Percentiles rank a stretch among this genome's conserved stretches.
These are phyloP conservation scores for Penicillium hesseltinei DNA, from an alignment of 2,329 filamentous ascomycete genomes.

Conservation along the genomic window DNA sequence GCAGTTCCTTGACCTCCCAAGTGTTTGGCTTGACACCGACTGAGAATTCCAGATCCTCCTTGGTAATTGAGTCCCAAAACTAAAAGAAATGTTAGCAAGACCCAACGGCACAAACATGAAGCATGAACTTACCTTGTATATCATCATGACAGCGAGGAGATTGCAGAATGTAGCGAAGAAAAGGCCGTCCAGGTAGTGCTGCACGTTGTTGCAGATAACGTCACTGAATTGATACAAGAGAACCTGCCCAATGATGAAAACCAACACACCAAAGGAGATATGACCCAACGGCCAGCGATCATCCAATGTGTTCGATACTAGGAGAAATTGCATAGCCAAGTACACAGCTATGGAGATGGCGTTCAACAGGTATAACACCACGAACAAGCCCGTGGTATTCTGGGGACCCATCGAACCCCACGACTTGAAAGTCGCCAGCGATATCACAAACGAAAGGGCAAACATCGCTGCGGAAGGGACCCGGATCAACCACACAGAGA, in stretches of 20 bases:
- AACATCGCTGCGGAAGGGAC: conserved; percentile 78
- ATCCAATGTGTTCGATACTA: conserved; percentile 85
- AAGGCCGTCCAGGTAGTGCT: conserved; percentile 90
- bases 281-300: conserved; percentile 95
- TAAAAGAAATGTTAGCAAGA: conserved; percentile 44
- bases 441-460: conserved; percentile 79
- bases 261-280: conserved; percentile 84
- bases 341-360: conserved; percentile 84
- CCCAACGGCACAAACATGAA: background rate
- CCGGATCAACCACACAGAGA: conserved; percentile 91
- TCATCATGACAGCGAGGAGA: conserved; percentile 95
- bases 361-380: conserved; percentile 88
- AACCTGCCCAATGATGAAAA: conserved; percentile 89
- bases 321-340: conserved; percentile 78
- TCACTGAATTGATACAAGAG: conserved; percentile 87
- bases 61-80: conserved; percentile 99
- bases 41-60: conserved; percentile 96
- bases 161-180: conserved; percentile 96
- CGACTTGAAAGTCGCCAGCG: conserved; percentile 86
- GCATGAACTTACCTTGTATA: conserved; percentile 75
- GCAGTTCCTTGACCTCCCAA: conserved; percentile 94
- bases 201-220: conserved; percentile 75
- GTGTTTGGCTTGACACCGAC: conserved; percentile 94
- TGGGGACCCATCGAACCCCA: conserved; percentile 83
- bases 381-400: conserved; percentile 84